Evolutionary conservation across 2,329 filamentous ascomycete genomes (phyloP).

Genomic region (Biscogniauxia sp.): DNA sequence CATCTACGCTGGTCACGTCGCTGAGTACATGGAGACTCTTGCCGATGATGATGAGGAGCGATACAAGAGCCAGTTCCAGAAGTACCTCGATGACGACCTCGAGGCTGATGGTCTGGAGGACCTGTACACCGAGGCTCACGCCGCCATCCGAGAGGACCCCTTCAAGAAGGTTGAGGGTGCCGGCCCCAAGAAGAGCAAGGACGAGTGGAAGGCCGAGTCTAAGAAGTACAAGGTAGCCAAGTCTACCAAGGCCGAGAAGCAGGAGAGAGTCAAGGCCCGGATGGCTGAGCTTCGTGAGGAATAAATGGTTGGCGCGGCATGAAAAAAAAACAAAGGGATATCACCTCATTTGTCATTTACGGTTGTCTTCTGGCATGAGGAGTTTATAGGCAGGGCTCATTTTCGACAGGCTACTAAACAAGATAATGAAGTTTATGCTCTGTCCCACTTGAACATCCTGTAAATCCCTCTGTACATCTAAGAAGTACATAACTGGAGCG

Average conservation of each 20-base stretch:
- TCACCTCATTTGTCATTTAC: conserved; percentile 25
- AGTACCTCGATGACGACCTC: conserved; percentile 95
- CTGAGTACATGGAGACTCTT: conserved; percentile 99
- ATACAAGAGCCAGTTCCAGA: conserved; percentile 96
- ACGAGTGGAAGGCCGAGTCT: conserved; percentile 93
- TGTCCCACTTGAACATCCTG: conserved; percentile 5
- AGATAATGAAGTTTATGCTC: conserved; percentile 31
- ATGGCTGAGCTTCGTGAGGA: conserved; percentile 75
- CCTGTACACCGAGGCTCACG: conserved; percentile 90
- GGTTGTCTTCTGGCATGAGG: conserved; percentile 33
- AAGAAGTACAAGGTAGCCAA: conserved; percentile 81
- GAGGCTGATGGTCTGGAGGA: conserved; percentile 98
- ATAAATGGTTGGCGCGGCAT: conserved; percentile 31
- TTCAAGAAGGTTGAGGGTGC: conserved; percentile 84
- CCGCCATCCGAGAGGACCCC: conserved; percentile 94
- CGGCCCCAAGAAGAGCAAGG: conserved; percentile 91
- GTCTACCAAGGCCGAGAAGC: conserved; percentile 80
- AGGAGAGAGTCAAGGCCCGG: conserved; percentile 81
- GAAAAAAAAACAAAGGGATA: conserved; percentile 19
- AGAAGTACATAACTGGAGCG: neutral
- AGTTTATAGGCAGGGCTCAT: conserved; percentile 31
- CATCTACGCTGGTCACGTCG: conserved; percentile 97
- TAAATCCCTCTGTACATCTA: neutral
- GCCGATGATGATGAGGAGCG: conserved; percentile 99
- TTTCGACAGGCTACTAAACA: conserved; percentile 25